Percentiles rank a stretch among this genome's conserved stretches.
phyloP scores from a whole-genome alignment of 768 basidiomycete species.

The Naganishia randhawae region DNA sequence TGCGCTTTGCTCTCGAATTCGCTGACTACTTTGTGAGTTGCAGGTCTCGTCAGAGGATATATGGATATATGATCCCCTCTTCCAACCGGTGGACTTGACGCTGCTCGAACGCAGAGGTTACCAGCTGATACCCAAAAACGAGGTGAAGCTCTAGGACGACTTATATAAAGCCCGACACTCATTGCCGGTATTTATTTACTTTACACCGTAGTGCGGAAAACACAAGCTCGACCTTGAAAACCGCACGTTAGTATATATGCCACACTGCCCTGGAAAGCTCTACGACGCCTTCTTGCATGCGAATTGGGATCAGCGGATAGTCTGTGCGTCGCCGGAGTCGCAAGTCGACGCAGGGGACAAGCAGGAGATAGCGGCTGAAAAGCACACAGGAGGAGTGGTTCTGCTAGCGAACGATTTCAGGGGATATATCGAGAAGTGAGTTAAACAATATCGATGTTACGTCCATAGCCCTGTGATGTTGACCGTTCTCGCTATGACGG shows the following conservation, averaged over 20 bases:
- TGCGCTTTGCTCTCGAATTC: too few relatives aligned
- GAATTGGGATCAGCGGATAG: slow-evolving; percentile 7
- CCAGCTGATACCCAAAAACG: slow-evolving; percentile 8
- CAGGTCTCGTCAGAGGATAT: slow-evolving; percentile 1
- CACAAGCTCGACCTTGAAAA: slow-evolving; percentile 3
- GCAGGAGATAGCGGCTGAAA: background rate
- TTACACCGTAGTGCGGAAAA: background rate
- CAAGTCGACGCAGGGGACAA: background rate
- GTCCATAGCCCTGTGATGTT: background rate
- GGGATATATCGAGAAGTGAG: slow-evolving; percentile 16
- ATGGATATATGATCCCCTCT: slow-evolving; percentile 13
- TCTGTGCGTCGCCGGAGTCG: background rate
- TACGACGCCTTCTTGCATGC: slow-evolving; percentile 16
- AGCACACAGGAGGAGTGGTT: background rate
- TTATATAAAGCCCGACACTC: too few relatives aligned
- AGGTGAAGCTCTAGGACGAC: background rate
- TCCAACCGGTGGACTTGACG: slow-evolving; percentile 3
- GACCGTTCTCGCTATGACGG: background rate
- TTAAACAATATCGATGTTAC: background rate
- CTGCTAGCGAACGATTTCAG: slow-evolving; percentile 16
- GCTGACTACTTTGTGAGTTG: background rate
- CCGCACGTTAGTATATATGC: slow-evolving; percentile 7
- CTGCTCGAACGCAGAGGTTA: background rate
- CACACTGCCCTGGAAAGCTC: slow-evolving; percentile 15
- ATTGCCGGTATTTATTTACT: too few relatives aligned